These are phyloP conservation scores for Shiraia bambusicola DNA, from an alignment of 2,329 filamentous ascomycete species.

Conservation along the genomic window DNA sequence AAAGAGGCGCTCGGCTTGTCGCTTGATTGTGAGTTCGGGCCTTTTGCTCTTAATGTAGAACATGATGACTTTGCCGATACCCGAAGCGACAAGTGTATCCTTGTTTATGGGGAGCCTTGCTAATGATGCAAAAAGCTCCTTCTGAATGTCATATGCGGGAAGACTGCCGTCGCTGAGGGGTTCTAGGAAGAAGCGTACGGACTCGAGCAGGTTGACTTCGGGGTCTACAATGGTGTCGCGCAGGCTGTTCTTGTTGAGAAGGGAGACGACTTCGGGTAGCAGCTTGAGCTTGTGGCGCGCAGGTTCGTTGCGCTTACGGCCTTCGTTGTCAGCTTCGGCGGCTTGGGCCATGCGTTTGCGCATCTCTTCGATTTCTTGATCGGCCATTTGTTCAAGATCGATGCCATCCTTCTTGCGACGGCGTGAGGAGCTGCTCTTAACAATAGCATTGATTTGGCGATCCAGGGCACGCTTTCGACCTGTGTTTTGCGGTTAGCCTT, in stretches of 20 bases:
- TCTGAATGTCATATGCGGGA: conserved; percentile 95
- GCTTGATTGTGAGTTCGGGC: conserved; percentile 84
- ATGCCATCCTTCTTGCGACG: conserved; percentile 82
- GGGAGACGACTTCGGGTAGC: conserved; percentile 81
- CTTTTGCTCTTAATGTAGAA: conserved; percentile 97
- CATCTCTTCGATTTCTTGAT: conserved; percentile 84
- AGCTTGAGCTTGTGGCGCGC: conserved; percentile 93
- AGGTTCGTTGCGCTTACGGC: conserved; percentile 75
- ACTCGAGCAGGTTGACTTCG: conserved; percentile 91
- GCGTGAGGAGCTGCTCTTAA: conserved; percentile 78
- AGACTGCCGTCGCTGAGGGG: conserved; percentile 91
- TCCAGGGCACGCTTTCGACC: conserved; percentile 79
- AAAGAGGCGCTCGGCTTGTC: conserved; percentile 87
- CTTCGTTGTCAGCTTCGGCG: conserved; percentile 80
- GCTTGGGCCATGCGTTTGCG: conserved; percentile 89
- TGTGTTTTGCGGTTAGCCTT: conserved; percentile 33
- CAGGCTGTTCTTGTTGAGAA: conserved; percentile 87
- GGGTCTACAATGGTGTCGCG: conserved; percentile 85
- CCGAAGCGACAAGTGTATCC: conserved; percentile 83
- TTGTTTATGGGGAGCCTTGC: conserved; percentile 84
- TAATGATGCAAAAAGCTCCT: conserved; percentile 83
- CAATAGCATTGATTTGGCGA: conserved; percentile 80
- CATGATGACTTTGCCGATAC: conserved; percentile 92
- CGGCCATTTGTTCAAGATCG: conserved; percentile 86
- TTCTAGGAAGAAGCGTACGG: conserved; percentile 96